Conservation (phyloP, 2,329 filamentous ascomycete species). For the Fusarium sp. region DNA sequence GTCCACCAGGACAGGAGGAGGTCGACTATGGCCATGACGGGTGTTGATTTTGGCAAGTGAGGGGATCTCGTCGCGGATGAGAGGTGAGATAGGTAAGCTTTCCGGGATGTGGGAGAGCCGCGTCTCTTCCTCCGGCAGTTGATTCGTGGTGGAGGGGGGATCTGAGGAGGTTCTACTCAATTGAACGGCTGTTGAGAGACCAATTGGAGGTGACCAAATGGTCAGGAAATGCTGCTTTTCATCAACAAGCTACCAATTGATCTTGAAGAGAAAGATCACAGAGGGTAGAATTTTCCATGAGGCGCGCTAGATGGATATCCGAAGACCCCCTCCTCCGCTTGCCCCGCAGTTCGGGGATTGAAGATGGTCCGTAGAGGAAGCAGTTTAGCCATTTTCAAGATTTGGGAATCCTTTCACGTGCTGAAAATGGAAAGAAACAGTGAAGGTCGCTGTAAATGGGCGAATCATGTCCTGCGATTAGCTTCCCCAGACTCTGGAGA, state of each 20-base stretch:
- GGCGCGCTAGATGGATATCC: slow-evolving; percentile 2
- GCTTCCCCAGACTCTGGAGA: slow-evolving; percentile 6
- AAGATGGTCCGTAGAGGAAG: slow-evolving; percentile 6
- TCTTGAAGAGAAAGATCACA: background rate
- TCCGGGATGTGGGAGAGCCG: background rate
- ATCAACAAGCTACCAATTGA: background rate
- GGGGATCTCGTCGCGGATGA: background rate
- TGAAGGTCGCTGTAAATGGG: background rate
- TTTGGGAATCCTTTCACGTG: background rate
- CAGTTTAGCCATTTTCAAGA: background rate
- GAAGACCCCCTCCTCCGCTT: background rate
- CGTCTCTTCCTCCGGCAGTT: background rate
- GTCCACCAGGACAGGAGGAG: slow-evolving; percentile 59
- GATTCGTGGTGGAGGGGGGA: background rate
- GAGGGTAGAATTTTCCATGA: background rate
- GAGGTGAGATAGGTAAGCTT: background rate
- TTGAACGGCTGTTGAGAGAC: background rate
- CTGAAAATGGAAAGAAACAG: background rate
- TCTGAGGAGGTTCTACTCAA: background rate
- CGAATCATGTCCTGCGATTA: slow-evolving; percentile 12
- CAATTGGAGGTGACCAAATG: background rate
- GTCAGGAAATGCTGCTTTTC: background rate
- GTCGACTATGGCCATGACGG: slow-evolving; percentile 47
- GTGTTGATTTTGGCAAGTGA: background rate
- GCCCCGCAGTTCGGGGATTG: slow-evolving; percentile 28